Base-by-base conservation (phyloP, 1,284 basidiomycete genomes). In the Gymnopus androsaceus region DNA sequence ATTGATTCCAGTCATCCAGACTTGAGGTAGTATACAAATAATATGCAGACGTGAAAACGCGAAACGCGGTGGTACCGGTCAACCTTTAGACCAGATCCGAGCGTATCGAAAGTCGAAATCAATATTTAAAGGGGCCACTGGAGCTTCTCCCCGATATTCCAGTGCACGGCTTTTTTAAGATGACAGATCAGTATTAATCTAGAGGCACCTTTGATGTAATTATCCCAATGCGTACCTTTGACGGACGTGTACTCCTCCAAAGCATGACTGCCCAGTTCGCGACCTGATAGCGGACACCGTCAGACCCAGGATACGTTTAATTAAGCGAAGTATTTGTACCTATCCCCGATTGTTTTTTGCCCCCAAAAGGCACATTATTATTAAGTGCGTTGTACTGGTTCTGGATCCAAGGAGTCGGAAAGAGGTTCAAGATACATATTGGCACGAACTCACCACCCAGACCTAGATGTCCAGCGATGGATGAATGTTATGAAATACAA, bases 351-450 rank as follows among this genome's bases (percentile, higher is more conserved):
- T 58, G 52, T 23, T 59, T 62, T 42, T 93, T 95, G 14, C 95
- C 95, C 23, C 95, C 95, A 64, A 97, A 97, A 0, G 95, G 94
- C 36, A 92, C 90, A 57, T 92, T 91, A 69, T 90, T 90, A 67
- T 82, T 82, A 47, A 94, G 69, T 6, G 90, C 57, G 63, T 89
- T 90, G 72, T 95, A 96, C 69, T 92, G 87, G 72, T 95, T 96
- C n/a, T n/a, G n/a, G n/a, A n/a, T n/a, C n/a, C n/a, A n/a, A n/a
- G n/a, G n/a, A n/a, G n/a, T n/a, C n/a, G n/a, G n/a, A n/a, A n/a
- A n/a, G n/a, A n/a, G n/a, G n/a, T n/a, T n/a, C n/a, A n/a, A n/a
- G n/a, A n/a, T n/a, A n/a, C n/a, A n/a, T n/a, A n/a, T n/a, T n/a
- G n/a, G n/a, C n/a, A n/a, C n/a, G n/a, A n/a, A n/a, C n/a, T n/a